Conservation (phyloP, 2,329 filamentous ascomycete genomes). For the Colletotrichum plurivorum region DNA sequence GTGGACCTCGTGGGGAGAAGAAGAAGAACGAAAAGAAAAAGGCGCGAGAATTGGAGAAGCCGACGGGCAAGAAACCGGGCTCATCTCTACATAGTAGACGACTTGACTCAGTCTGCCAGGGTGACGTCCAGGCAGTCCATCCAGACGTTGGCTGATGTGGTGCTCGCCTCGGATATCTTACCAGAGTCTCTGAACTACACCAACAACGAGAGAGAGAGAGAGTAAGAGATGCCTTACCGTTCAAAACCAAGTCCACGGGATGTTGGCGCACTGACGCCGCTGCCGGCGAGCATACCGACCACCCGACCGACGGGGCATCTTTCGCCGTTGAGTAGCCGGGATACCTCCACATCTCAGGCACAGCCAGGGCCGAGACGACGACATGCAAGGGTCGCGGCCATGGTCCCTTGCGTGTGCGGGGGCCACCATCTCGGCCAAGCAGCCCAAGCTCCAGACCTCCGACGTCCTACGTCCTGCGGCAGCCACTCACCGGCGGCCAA, state of each 20-base stretch:
- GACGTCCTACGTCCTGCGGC: slow-evolving; percentile 21
- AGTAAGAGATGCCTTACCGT: background rate
- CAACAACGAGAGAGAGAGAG: background rate
- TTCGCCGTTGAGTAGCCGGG: slow-evolving; percentile 2
- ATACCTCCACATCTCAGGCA: slow-evolving; percentile 12
- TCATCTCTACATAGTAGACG: background rate
- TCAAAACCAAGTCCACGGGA: background rate
- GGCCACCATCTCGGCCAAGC: slow-evolving; percentile 26
- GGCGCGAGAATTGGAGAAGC: slow-evolving; percentile 18
- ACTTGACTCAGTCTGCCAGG: slow-evolving; percentile 21
- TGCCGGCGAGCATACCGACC: background rate
- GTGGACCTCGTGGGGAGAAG: slow-evolving; percentile 27
- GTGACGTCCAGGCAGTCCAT: background rate
- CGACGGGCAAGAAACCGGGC: slow-evolving; percentile 5
- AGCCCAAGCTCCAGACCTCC: slow-evolving; percentile 21
- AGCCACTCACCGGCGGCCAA: slow-evolving; percentile 31
- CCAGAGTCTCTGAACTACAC: background rate
- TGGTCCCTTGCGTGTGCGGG: slow-evolving; percentile 9
- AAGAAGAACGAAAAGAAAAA: slow-evolving; percentile 13
- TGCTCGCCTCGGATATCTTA: background rate
- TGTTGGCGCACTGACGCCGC: slow-evolving; percentile 8
- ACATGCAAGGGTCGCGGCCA: slow-evolving; percentile 19
- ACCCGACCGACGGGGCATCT: slow-evolving; percentile 26
- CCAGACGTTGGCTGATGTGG: background rate
- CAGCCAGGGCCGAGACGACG: slow-evolving; percentile 18